Evolutionary conservation across 768 basidiomycete species (phyloP), one percentile per base, ranked within the genome.

Genomic region (Tricholomella constricta): DNA sequence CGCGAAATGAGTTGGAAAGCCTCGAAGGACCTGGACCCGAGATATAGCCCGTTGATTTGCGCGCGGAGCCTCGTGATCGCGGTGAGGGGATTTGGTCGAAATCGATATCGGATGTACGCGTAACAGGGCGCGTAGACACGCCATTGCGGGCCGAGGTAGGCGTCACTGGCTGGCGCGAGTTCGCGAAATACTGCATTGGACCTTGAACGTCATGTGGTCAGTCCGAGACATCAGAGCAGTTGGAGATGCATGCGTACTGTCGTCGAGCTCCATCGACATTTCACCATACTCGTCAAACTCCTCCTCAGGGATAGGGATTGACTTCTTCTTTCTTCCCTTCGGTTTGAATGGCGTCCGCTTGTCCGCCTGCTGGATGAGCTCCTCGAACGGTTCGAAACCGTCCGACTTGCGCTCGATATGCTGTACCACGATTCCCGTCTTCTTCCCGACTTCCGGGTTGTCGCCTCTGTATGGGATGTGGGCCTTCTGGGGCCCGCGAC

Each of bases 321-420:
- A 70, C n/a, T 77, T 81, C 60, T 75, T 81, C 72, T 73, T 83
- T 63, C 71, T 75, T 4, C 68, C 70, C 60, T 81, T 81, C 17
- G 80, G 75, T 38, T 72, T 74, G 17, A 84, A 85, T 2, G 84
- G 87, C 4, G 84, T 78, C n/a, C 81, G 75, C 44, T 78, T 78
- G 69, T 88, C 86, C 2, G 80, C 87, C 61, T 88, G 86, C 45
- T 79, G 77, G 41, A 91, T 78, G 47, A 92, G 65, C 62, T 89
- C 79, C 50, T 87, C 88, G 66, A 91, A 91, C 0, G 84, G 86
- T 66, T 92, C 89, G 65, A 91, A 91, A 25, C 88, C 90, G 67
- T 91, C 90, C 22, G 88, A 88, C 64, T 81, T 83, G 59, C 83
- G 84, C 55, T 86, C 82, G 51, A 91, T 82, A 62, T 81, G 80